These are phyloP conservation scores for Monosporascus sp. DNA, from an alignment of 2,329 filamentous ascomycete species.

Conservation along the genomic window DNA sequence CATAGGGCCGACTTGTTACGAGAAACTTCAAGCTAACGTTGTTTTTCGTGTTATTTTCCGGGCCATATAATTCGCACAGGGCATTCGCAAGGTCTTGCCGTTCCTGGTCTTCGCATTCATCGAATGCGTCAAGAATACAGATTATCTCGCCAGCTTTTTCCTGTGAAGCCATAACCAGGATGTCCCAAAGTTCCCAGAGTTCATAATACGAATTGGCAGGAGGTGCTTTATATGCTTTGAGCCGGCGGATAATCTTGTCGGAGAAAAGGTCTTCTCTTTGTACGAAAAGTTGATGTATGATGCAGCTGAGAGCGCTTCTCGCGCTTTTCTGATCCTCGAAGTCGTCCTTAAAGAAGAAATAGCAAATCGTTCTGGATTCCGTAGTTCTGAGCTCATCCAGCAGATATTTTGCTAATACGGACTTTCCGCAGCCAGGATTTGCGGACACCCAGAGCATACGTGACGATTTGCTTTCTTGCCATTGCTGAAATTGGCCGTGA, in stretches of 20 bases:
- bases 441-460: conserved; percentile 32
- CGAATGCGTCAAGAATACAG: conserved; percentile 36
- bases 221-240: conserved; percentile 7
- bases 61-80: conserved; percentile 20
- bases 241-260: conserved; percentile 11
- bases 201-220: conserved; percentile 10
- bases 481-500: conserved; percentile 12
- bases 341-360: conserved; percentile 39
- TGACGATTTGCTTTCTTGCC: conserved; percentile 7
- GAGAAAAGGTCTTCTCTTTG: conserved; percentile 19
- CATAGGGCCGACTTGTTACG: conserved; percentile 32
- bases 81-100: background rate
- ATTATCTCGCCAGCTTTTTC: conserved; percentile 13
- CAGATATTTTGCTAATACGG: conserved; percentile 33
- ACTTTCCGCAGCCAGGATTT: conserved; percentile 40
- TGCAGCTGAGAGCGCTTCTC: conserved; percentile 25
- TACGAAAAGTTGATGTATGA: conserved; percentile 34
- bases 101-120: conserved; percentile 28
- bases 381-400: conserved; percentile 24
- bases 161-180: conserved; percentile 12
- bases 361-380: conserved; percentile 23
- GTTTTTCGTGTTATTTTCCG: background rate
- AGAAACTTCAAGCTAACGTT: conserved; percentile 30
- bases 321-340: conserved; percentile 9
- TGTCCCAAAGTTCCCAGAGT: conserved; percentile 27